A percentile compares a stretch with the other conserved stretches of the same genome.
These are phyloP conservation scores for Lignosus rhinocerotis DNA, from an alignment of 1,284 basidiomycete genomes.

Conservation along the genomic window DNA sequence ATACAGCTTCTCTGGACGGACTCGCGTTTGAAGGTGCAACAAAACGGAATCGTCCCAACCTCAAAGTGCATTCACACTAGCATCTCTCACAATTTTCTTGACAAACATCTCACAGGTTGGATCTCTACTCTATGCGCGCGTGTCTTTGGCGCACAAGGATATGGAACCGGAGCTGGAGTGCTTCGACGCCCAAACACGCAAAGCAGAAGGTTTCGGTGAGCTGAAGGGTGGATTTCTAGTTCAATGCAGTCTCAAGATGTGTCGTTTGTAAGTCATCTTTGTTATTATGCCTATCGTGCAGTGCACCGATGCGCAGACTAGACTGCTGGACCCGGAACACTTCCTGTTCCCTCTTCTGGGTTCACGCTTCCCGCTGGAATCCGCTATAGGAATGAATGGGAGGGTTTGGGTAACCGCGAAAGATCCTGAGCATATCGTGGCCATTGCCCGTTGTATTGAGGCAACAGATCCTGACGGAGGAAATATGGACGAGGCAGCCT, in stretches of 20 bases:
- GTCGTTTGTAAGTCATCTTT: conserved; percentile 61
- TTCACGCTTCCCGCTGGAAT: conserved; percentile 72
- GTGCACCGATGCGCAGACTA: conserved; percentile 31
- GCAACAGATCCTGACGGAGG: conserved; percentile 68
- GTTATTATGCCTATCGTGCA: not conserved
- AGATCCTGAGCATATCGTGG: conserved; percentile 67
- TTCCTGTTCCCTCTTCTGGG: conserved; percentile 77
- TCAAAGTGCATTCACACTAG: conserved; percentile 57
- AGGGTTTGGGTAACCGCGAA: conserved; percentile 78
- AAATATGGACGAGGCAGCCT: conserved; percentile 47
- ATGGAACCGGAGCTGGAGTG: conserved; percentile 90
- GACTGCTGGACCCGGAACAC: conserved; percentile 72
- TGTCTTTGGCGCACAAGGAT: conserved; percentile 84
- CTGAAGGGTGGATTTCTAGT: conserved; percentile 78
- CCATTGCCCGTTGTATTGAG: conserved; percentile 68
- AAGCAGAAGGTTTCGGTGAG: conserved; percentile 83
- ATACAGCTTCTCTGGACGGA: conserved; percentile 73
- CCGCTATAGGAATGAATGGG: conserved; percentile 80
- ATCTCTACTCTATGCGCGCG: conserved; percentile 77
- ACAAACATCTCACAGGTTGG: conserved; percentile 57
- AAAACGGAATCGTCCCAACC: conserved; percentile 80
- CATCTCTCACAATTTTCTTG: not conserved
- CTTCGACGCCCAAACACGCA: conserved; percentile 83
- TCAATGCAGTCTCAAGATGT: conserved; percentile 75
- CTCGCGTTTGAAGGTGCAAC: conserved; percentile 87